Conservation (phyloP, 805 yeast species). For the Candida easanensis region DNA sequence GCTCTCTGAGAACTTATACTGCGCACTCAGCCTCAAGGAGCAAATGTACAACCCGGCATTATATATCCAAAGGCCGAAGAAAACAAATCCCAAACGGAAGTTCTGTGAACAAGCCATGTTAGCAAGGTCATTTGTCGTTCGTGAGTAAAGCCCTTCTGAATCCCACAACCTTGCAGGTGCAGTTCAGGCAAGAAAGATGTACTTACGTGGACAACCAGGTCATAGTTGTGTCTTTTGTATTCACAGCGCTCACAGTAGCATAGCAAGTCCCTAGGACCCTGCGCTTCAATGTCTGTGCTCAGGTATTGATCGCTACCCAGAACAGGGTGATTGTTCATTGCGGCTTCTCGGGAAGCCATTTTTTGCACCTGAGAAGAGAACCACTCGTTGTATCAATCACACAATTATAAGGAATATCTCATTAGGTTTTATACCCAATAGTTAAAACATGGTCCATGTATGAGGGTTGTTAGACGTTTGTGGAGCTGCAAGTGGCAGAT, state of each 20-base stretch:
- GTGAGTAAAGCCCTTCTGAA: background rate
- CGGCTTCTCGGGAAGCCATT: background rate
- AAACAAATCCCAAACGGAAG: slow-evolving; percentile 22
- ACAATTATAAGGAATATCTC: no score
- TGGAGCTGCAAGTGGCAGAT: no score
- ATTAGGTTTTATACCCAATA: no score
- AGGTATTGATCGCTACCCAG: background rate
- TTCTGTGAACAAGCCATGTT: slow-evolving; percentile 20
- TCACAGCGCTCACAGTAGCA: slow-evolving; percentile 24
- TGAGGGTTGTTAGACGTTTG: no score
- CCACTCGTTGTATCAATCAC: no score
- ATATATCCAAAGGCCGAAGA: slow-evolving; percentile 21
- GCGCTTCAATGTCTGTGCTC: slow-evolving; percentile 2
- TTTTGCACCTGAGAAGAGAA: no score
- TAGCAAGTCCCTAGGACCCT: slow-evolving; percentile 12
- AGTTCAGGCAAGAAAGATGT: background rate
- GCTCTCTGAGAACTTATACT: slow-evolving; percentile 20
- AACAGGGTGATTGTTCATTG: background rate
- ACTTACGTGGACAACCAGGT: slow-evolving; percentile 18
- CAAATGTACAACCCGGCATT: slow-evolving; percentile 13
- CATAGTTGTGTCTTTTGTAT: slow-evolving; percentile 12
- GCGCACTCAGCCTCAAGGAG: slow-evolving; percentile 1
- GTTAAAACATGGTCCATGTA: no score
- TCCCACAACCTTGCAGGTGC: no score
- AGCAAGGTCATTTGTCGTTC: background rate